A percentile compares a stretch with the other conserved stretches of the same genome.
Conservation (phyloP, 2,329 filamentous ascomycete species). For the Epichloe sylvatica region DNA sequence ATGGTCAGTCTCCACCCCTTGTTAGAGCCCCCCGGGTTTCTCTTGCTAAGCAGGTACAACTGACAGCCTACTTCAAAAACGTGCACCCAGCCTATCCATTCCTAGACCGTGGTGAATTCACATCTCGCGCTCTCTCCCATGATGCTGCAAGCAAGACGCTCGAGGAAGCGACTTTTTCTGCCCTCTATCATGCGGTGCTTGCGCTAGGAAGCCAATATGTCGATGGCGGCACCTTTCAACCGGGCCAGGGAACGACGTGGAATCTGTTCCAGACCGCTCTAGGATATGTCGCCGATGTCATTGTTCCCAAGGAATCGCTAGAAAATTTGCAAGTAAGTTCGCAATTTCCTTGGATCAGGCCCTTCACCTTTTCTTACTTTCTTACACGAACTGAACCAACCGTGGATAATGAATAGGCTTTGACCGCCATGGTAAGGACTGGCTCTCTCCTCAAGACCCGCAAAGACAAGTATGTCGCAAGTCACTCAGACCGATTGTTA, state of each 20-base stretch:
- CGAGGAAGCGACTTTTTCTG: constrained; percentile 15
- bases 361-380: no score
- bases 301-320: constrained; percentile 1
- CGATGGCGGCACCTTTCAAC: constrained; percentile 10
- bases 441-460: background rate
- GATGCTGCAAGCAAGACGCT: background rate
- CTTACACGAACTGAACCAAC: background rate
- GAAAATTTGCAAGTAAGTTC: constrained; percentile 2
- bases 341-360: no score
- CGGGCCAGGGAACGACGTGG: constrained; percentile 9
- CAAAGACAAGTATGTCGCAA: no score
- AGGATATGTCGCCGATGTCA: constrained; percentile 9
- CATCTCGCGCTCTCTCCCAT: background rate
- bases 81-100: constrained; percentile 25
- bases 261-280: constrained; percentile 10
- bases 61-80: constrained; percentile 21
- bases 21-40: background rate
- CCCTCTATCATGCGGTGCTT: constrained; percentile 19
- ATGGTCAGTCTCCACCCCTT: background rate
- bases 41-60: background rate
- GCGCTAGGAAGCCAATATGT: constrained; percentile 22
- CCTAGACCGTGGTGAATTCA: constrained; percentile 12
- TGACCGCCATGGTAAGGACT: constrained; percentile 5
- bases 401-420: background rate
- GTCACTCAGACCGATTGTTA: constrained; percentile 4